Percentiles rank a stretch among this genome's conserved stretches.
Evolutionary conservation across 495 filamentous ascomycete genomes (phyloP).

Genomic region (Thozetella sp.): DNA sequence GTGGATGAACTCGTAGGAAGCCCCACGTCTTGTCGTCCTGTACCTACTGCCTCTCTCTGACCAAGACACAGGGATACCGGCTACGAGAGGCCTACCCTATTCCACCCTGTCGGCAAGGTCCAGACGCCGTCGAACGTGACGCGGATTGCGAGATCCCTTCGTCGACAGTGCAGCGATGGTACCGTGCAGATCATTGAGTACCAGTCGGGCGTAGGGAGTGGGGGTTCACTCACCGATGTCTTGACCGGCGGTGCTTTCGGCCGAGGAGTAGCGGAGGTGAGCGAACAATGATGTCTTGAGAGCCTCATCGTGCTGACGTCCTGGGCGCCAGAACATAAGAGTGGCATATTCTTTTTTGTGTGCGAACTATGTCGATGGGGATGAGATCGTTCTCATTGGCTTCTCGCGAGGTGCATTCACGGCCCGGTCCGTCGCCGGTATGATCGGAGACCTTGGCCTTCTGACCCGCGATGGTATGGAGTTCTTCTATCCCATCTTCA

Average conservation of each 20-base stretch:
- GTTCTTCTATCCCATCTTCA: constrained; percentile 64
- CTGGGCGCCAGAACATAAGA: constrained; percentile 52
- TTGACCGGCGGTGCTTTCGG: constrained; percentile 54
- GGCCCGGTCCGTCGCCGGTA: constrained; percentile 62
- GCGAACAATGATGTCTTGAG: neutral
- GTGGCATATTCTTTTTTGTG: constrained; percentile 69
- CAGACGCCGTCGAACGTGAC: constrained; percentile 53
- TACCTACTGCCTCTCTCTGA: neutral
- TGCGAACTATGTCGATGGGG: constrained; percentile 66
- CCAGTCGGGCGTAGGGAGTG: constrained; percentile 51
- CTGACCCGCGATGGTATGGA: constrained; percentile 67
- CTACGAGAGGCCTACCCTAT: constrained; percentile 27
- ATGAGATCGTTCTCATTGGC: constrained; percentile 71
- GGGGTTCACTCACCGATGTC: constrained; percentile 39
- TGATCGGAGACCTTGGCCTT: constrained; percentile 64
- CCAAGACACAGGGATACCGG: constrained; percentile 27
- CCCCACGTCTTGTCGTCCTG: neutral
- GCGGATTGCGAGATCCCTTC: constrained; percentile 43
- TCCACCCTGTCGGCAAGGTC: constrained; percentile 23
- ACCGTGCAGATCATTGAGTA: constrained; percentile 50
- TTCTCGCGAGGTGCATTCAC: constrained; percentile 79
- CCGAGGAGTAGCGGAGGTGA: constrained; percentile 44
- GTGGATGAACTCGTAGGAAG: constrained; percentile 42
- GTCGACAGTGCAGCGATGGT: constrained; percentile 32
- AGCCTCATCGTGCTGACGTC: constrained; percentile 8